Evolutionary conservation across 352 stramenopile species (phyloP).

Genomic region (Pythium myriotylum): DNA sequence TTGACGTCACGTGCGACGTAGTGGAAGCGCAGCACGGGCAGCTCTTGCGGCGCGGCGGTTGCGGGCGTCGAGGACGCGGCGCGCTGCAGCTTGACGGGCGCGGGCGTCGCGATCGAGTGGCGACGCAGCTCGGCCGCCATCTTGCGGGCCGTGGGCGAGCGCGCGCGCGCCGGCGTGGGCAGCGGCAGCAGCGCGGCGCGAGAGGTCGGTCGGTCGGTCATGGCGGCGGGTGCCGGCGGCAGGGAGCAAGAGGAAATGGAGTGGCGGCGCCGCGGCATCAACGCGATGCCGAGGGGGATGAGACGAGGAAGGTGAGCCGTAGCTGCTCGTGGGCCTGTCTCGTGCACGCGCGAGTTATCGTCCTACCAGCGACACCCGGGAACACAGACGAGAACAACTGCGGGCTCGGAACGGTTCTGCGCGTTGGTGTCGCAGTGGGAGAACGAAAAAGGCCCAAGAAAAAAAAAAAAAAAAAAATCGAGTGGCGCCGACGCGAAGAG

Average conservation of each 20-base stretch:
- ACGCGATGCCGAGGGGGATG: background rate
- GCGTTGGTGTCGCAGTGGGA: background rate
- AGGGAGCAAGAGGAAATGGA: constrained; percentile 30
- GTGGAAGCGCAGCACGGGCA: constrained; percentile 52
- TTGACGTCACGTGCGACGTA: constrained; percentile 52
- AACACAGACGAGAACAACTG: constrained; percentile 29
- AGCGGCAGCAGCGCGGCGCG: constrained; percentile 8
- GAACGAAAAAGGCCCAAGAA: too few species aligned
- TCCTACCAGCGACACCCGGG: constrained; percentile 26
- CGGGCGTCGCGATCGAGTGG: constrained; percentile 24
- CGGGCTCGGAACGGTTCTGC: constrained; percentile 3
- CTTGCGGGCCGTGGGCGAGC: constrained; percentile 18
- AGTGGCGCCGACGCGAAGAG: background rate
- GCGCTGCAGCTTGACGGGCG: constrained; percentile 4
- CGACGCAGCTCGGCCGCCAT: constrained; percentile 21
- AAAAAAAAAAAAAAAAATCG: too few species aligned
- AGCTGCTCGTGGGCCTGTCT: constrained; percentile 7
- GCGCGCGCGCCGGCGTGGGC: background rate
- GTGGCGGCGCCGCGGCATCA: constrained; percentile 14
- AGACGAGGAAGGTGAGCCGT: too few species aligned
- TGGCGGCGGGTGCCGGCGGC: background rate
- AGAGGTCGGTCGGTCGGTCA: constrained; percentile 3
- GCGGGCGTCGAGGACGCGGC: constrained; percentile 5
- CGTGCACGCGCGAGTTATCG: constrained; percentile 4
- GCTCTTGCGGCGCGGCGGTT: constrained; percentile 8